Conservation (phyloP, 441 rosid genomes). For the Adansonia gregorii region DNA sequence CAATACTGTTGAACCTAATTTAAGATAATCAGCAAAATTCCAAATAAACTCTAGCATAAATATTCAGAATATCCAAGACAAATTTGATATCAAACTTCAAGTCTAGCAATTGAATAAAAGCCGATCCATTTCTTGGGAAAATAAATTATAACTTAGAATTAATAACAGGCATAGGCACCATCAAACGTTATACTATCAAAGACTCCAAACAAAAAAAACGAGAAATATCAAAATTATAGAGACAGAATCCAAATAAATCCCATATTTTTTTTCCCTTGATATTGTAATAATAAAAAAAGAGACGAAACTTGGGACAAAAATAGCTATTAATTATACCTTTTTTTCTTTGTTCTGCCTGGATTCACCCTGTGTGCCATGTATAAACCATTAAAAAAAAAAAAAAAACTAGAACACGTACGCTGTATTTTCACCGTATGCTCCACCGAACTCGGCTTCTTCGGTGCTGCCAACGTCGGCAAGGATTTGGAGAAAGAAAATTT, state of each 20-base stretch:
- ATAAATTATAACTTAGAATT: not conserved
- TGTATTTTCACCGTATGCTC: not conserved
- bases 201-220: not conserved
- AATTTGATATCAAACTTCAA: too few species aligned
- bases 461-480: constrained; percentile 29
- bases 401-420: not conserved
- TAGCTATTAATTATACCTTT: not conserved
- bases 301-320: not conserved
- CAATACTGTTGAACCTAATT: not conserved
- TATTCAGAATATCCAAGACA: too few species aligned
- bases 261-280: not conserved
- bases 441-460: constrained; percentile 22
- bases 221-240: not conserved
- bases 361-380: constrained; percentile 45
- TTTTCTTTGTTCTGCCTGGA: constrained; percentile 41
- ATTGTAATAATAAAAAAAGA: constrained; percentile 2
- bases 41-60: not conserved
- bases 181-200: not conserved
- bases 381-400: not conserved
- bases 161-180: not conserved
- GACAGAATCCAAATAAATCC: not conserved
- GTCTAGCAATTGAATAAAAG: not conserved
- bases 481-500: constrained; percentile 18
- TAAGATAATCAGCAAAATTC: not conserved
- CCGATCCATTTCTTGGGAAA: not conserved